Evolutionary conservation across 768 basidiomycete genomes (phyloP).

Genomic region (Agaricus subrufescens): DNA sequence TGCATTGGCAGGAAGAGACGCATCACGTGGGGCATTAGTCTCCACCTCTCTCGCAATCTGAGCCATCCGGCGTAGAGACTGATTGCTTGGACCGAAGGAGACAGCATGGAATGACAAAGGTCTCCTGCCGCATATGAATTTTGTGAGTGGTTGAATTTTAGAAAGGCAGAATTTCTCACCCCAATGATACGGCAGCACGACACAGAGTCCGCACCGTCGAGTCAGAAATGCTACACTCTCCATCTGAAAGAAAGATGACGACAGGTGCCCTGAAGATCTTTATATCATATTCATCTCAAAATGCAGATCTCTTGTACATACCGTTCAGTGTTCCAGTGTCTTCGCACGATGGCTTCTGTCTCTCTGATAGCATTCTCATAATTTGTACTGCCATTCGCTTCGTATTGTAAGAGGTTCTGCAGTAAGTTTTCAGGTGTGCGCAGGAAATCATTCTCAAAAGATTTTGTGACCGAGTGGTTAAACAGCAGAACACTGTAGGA

Average conservation of each 20-base stretch:
- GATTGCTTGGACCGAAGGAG: constrained; percentile 39
- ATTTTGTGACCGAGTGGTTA: constrained; percentile 15
- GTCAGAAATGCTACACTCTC: constrained; percentile 41
- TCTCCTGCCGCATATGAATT: constrained; percentile 29
- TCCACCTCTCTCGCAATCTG: constrained; percentile 46
- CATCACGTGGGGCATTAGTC: constrained; percentile 28
- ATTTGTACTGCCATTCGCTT: constrained; percentile 34
- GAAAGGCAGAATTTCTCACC: constrained; percentile 23
- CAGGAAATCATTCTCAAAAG: constrained; percentile 40
- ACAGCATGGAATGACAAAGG: constrained; percentile 55
- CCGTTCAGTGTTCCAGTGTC: constrained; percentile 49
- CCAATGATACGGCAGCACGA: constrained; percentile 34
- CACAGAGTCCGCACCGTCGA: constrained; percentile 34
- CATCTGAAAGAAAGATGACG: constrained; percentile 56
- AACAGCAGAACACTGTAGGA: constrained; percentile 56
- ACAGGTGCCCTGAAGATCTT: constrained; percentile 36
- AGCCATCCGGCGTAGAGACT: constrained; percentile 43
- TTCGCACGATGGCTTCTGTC: constrained; percentile 34
- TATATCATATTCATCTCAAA: background rate
- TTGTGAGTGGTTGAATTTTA: background rate
- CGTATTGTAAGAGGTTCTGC: constrained; percentile 26
- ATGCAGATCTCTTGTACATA: constrained; percentile 9
- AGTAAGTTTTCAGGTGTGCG: constrained; percentile 43
- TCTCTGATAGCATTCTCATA: constrained; percentile 34
- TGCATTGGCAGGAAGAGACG: constrained; percentile 12